phyloP scores from a whole-genome alignment of 129 eudicot genomes.

The Smallanthus sonchifolius region DNA sequence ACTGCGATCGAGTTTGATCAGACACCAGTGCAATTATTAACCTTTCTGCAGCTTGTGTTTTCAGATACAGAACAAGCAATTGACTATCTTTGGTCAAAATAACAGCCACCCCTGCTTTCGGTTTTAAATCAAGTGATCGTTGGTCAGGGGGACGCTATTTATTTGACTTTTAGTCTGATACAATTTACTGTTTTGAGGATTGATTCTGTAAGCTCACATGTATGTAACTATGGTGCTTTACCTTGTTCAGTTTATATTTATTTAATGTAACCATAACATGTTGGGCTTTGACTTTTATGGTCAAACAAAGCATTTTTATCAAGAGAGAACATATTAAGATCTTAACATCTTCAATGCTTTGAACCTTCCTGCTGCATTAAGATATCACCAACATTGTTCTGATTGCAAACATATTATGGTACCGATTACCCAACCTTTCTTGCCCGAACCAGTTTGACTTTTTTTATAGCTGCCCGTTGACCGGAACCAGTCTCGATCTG shows the following conservation, averaged over 20 bases:
- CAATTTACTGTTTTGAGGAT: conserved; percentile 19
- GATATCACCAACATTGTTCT: not conserved
- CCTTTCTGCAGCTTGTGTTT: conserved; percentile 9
- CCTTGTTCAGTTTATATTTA: conserved; percentile 2
- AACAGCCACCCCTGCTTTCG: conserved; percentile 21
- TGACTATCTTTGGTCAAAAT: conserved; percentile 25
- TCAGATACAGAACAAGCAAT: conserved; percentile 28
- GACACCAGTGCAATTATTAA: not conserved
- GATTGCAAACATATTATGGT: not conserved
- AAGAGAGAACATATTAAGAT: not conserved
- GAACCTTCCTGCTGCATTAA: not conserved
- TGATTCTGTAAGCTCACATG: conserved; percentile 20
- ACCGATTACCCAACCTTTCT: no score
- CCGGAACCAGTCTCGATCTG: no score
- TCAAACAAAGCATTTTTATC: not conserved
- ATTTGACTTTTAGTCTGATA: conserved; percentile 5
- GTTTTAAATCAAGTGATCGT: conserved; percentile 19
- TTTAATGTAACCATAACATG: not conserved
- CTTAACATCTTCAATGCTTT: not conserved
- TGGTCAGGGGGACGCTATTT: conserved; percentile 5
- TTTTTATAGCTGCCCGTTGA: no score
- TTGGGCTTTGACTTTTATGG: conserved; percentile 2
- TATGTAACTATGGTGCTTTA: conserved; percentile 23
- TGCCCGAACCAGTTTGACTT: no score
- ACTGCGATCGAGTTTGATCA: not conserved